Evolutionary conservation across 257 asterid genomes (phyloP), one percentile per base, ranked within the genome.

Genomic region (Solanum chilense): DNA sequence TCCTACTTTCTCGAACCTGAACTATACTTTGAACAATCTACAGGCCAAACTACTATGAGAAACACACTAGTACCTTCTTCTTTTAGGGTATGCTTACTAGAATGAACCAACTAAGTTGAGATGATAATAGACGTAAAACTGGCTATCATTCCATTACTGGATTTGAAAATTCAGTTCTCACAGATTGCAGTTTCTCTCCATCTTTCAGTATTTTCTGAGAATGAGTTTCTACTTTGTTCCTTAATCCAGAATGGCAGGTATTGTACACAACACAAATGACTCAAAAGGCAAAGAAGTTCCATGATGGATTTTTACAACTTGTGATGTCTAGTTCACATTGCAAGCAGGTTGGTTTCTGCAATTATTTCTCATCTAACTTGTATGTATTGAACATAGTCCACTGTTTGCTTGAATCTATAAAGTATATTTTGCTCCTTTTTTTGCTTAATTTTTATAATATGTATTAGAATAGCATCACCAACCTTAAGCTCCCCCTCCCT

Each of bases 241-340:
- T 49, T 45, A 73, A 82, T 69, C 20, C 78, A 94, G 98, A 95
- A 89, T 96, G 99, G 98, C 94, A 92, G 95, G 98, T 93, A 89
- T 86, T 95, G 91, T 95, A 95, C 93, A 95, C 99, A n/a, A 90
- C 94, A 78, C 98, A 96, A 76, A 47, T 95, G 87, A 92, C 95
- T 90, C 98, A 95, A 89, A 95, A 95, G 92, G 94, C 93, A 42
- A 95, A 96, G 93, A 96, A 92, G 88, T 95, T 91, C 84, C 98
- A 92, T 88, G 99, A 96, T 89, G 98, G 98, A 33, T 90, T 91
- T 89, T 88, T 95, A 88, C 92, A 89, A 87, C 97, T 96, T 89
- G 88, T 89, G 83, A 88, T 86, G 83, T 88, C 91, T 90, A 98
- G 98, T 87, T 94, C 94, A 66, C 98, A 92, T 86, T 91, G 94